Evolutionary conservation across 257 asterid species (phyloP).

Genomic region (Handroanthus guayacan): DNA sequence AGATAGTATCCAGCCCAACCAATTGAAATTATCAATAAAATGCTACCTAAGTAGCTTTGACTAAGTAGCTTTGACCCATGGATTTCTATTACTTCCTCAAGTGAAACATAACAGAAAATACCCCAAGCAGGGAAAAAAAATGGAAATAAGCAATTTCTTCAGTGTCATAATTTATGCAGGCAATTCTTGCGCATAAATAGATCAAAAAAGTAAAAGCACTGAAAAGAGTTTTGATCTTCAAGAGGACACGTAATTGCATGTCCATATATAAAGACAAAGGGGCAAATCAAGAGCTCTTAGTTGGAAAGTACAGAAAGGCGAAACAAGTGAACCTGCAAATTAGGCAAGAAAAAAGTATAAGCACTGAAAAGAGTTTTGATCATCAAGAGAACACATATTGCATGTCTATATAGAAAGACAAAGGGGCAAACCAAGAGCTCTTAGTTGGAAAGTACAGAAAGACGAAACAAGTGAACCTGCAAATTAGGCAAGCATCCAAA

Average conservation of each 20-base stretch:
- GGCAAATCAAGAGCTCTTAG: conserved; percentile 15
- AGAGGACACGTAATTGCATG: neutral
- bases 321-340: conserved; percentile 66
- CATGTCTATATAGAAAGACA: neutral
- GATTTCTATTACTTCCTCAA: neutral
- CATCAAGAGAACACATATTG: neutral
- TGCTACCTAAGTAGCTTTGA: neutral
- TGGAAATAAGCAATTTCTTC: conserved; percentile 3
- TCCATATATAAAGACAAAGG: neutral
- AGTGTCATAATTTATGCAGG: neutral
- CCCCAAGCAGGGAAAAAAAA: neutral
- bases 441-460: conserved; percentile 17
- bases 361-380: conserved; percentile 12
- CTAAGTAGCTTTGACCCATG: neutral
- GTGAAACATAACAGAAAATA: neutral
- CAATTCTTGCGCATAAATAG: conserved; percentile 9
- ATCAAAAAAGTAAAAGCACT: conserved; percentile 2
- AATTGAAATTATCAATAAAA: neutral
- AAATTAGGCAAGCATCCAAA: conserved; percentile 79
- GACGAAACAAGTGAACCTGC: conserved; percentile 60
- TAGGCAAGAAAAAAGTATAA: conserved; percentile 53
- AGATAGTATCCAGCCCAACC: neutral
- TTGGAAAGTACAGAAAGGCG: conserved; percentile 22
- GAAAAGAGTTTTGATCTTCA: conserved; percentile 17
- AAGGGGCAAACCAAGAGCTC: conserved; percentile 16